These are phyloP conservation scores for Rutstroemia sp. DNA, from an alignment of 2,329 filamentous ascomycete species.

Conservation along the genomic window DNA sequence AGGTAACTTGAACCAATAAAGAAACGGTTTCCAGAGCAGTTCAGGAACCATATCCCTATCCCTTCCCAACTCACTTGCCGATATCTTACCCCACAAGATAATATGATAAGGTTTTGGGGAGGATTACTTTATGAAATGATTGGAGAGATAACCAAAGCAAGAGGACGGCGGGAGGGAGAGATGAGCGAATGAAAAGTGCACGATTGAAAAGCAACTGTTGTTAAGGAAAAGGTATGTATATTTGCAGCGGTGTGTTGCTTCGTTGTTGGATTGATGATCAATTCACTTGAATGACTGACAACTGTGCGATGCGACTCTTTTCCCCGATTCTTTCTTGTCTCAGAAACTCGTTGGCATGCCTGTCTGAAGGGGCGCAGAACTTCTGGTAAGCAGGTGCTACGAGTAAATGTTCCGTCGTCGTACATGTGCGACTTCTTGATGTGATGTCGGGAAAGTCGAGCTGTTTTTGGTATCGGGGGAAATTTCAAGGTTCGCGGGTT, in stretches of 20 bases:
- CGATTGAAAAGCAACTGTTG: too few species aligned
- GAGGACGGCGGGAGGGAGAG: too few species aligned
- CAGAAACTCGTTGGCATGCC: too few species aligned
- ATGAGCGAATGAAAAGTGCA: too few species aligned
- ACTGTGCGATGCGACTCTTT: too few species aligned
- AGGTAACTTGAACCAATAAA: background rate
- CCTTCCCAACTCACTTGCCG: background rate
- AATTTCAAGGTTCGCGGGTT: background rate
- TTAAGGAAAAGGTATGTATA: too few species aligned
- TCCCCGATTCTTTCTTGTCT: too few species aligned
- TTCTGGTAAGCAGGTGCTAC: background rate
- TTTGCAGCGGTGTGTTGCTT: too few species aligned
- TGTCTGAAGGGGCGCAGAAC: background rate
- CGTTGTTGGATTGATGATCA: too few species aligned
- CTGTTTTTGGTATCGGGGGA: conserved; percentile 1
- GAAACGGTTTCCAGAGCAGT: background rate
- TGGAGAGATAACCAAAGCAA: background rate
- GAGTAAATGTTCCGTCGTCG: too few species aligned
- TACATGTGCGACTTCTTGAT: background rate
- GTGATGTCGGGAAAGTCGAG: background rate
- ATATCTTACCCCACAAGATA: background rate
- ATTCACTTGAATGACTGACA: too few species aligned
- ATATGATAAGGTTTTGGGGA: conserved; percentile 4
- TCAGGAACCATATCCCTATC: background rate
- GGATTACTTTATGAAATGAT: background rate